Conservation (phyloP, 2,329 filamentous ascomycete species). For the Coniella lustricola region DNA sequence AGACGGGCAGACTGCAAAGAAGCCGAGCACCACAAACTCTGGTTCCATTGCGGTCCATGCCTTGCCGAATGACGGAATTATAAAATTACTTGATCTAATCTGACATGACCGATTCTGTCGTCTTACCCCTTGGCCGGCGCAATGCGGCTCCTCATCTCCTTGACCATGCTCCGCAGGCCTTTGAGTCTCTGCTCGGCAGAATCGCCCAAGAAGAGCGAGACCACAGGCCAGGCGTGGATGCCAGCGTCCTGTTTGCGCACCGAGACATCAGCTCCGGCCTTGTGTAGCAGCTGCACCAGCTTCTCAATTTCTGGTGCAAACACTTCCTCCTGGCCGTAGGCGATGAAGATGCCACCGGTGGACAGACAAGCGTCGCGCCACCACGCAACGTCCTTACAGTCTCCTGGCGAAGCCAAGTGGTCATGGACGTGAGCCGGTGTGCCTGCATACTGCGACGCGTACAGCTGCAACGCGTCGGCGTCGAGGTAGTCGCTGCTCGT, state of each 20-base stretch:
- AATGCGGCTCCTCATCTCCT: slow-evolving; percentile 28
- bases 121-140: slow-evolving; percentile 18
- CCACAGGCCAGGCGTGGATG: slow-evolving; percentile 80
- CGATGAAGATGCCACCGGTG: slow-evolving; percentile 56
- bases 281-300: slow-evolving; percentile 49
- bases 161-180: slow-evolving; percentile 39
- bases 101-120: slow-evolving; percentile 35
- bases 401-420: slow-evolving; percentile 61
- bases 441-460: slow-evolving; percentile 63
- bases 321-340: slow-evolving; percentile 72
- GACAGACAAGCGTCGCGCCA: slow-evolving; percentile 62
- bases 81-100: slow-evolving; percentile 59
- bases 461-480: slow-evolving; percentile 55
- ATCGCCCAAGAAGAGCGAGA: slow-evolving; percentile 49
- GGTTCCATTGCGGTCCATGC: slow-evolving; percentile 36
- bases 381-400: slow-evolving; percentile 56
- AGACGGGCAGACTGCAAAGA: slow-evolving; percentile 27
- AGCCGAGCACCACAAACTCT: slow-evolving; percentile 41
- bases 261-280: slow-evolving; percentile 46
- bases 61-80: slow-evolving; percentile 16
- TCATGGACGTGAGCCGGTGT: slow-evolving; percentile 40
- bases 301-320: slow-evolving; percentile 63
- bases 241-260: slow-evolving; percentile 55
- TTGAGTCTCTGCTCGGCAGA: slow-evolving; percentile 42
- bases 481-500: slow-evolving; percentile 73